These are phyloP conservation scores for Tylopilus rubrobrunneus DNA, from an alignment of 768 basidiomycete genomes.

Conservation along the genomic window DNA sequence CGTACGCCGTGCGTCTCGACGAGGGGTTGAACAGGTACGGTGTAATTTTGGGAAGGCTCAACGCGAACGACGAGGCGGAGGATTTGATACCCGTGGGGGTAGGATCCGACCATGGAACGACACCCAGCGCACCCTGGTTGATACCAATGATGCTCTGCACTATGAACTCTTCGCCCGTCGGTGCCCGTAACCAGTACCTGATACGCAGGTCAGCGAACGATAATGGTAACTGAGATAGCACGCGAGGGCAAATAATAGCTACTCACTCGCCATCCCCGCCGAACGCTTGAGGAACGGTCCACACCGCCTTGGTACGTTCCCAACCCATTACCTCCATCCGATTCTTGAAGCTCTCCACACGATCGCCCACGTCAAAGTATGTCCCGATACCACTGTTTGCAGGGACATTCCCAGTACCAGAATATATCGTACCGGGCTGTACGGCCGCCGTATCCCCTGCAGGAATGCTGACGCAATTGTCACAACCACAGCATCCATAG, in stretches of 20 bases:
- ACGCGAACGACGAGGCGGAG: conserved; percentile 40
- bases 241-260: no score
- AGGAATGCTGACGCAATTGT: conserved; percentile 46
- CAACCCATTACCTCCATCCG: conserved; percentile 62
- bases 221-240: no score
- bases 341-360: conserved; percentile 63
- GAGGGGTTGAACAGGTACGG: conserved; percentile 19
- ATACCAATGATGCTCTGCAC: conserved; percentile 61
- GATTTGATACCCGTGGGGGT: conserved; percentile 48
- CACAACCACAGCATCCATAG: conserved; percentile 74
- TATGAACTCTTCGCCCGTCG: neutral
- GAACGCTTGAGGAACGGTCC: conserved; percentile 81
- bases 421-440: conserved; percentile 8
- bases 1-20: conserved; percentile 38
- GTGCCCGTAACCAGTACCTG: no score
- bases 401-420: conserved; percentile 11
- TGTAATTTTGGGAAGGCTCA: conserved; percentile 17
- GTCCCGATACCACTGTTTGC: conserved; percentile 29
- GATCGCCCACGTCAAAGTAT: conserved; percentile 63
- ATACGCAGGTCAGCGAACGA: no score
- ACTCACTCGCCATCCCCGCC: conserved; percentile 16
- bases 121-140: conserved; percentile 64
- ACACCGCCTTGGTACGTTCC: conserved; percentile 65
- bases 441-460: conserved; percentile 40
- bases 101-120: conserved; percentile 50